Percentiles rank a stretch among this genome's conserved stretches.
Conservation (phyloP, 768 basidiomycete genomes). For the Pholiota conissans region DNA sequence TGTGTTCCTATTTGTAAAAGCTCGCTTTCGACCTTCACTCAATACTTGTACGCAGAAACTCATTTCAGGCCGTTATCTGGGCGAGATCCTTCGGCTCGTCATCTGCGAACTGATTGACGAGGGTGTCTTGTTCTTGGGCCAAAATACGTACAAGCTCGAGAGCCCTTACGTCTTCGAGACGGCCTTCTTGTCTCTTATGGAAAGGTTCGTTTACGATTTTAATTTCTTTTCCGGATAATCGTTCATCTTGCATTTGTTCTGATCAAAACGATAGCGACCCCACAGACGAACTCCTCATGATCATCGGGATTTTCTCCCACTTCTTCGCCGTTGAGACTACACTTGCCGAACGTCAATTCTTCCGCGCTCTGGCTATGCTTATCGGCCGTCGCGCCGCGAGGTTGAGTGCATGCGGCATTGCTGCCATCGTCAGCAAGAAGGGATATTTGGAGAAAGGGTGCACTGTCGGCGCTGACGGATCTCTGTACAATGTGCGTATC, state of each 20-base stretch:
- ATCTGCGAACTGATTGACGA: conserved; percentile 95
- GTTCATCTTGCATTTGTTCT: too few relatives aligned
- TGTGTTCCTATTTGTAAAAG: conserved; percentile 25
- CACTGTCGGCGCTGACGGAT: conserved; percentile 88
- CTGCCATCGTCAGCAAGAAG: conserved; percentile 94
- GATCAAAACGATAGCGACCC: conserved; percentile 61
- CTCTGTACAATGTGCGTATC: conserved; percentile 83
- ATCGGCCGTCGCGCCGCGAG: conserved; percentile 90
- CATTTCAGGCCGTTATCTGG: conserved; percentile 93
- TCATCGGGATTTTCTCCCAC: conserved; percentile 96
- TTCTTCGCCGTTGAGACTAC: conserved; percentile 98
- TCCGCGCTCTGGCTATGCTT: conserved; percentile 88
- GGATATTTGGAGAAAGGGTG: conserved; percentile 91
- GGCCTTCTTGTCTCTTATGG: conserved; percentile 95
- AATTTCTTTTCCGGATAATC: not conserved
- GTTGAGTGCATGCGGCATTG: conserved; percentile 93
- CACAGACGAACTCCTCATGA: conserved; percentile 95
- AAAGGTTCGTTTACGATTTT: conserved; percentile 54
- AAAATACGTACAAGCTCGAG: conserved; percentile 98
- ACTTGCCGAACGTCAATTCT: conserved; percentile 94
- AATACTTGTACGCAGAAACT: conserved; percentile 62
- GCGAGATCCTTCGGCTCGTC: conserved; percentile 94
- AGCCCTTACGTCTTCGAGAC: conserved; percentile 93
- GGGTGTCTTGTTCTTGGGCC: conserved; percentile 95
- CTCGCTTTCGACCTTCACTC: not conserved